A percentile compares a stretch with the other conserved stretches of the same genome.
Conservation (phyloP, 1,139 yeast species). For the Debaryomyces udenii region DNA sequence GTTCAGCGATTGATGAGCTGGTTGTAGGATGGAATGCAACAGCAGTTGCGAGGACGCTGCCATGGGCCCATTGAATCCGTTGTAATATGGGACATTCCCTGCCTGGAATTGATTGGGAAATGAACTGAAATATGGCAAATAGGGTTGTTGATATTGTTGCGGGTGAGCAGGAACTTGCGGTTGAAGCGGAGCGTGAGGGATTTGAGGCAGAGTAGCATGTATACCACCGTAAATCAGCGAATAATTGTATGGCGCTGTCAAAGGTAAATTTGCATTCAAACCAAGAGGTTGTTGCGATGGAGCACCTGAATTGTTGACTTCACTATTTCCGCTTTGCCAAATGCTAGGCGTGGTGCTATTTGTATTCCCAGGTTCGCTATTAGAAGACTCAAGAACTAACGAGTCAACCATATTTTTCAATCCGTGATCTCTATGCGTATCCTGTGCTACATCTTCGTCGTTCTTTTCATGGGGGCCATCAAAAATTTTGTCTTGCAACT, state of each 20-base stretch:
- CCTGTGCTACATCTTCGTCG: conserved; percentile 2
- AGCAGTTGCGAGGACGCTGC: conserved; percentile 4
- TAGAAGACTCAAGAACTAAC: conserved; percentile 11
- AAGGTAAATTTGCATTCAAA: background rate
- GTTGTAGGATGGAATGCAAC: conserved; percentile 3
- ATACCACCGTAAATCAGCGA: background rate
- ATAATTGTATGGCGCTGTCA: background rate
- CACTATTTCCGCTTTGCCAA: conserved; percentile 4
- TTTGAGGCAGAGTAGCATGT: background rate
- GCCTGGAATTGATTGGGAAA: conserved; percentile 3
- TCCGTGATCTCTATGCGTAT: conserved; percentile 13
- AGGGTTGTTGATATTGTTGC: conserved; percentile 3
- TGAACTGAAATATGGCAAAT: conserved; percentile 3
- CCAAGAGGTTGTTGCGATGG: conserved; percentile 1
- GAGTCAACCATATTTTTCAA: conserved; percentile 24
- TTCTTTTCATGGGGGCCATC: conserved; percentile 4
- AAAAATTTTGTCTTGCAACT: conserved; percentile 17
- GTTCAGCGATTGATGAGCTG: background rate
- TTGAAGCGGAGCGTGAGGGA: background rate
- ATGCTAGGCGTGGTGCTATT: conserved; percentile 3
- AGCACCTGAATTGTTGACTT: conserved; percentile 2
- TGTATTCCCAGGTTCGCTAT: conserved; percentile 2
- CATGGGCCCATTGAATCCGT: background rate
- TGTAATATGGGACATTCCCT: conserved; percentile 1
- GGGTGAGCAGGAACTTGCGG: background rate